A percentile compares a stretch with the other conserved stretches of the same genome.
These are phyloP conservation scores for Chenopodium album DNA, from an alignment of 148 eudicot genomes.

Conservation along the genomic window DNA sequence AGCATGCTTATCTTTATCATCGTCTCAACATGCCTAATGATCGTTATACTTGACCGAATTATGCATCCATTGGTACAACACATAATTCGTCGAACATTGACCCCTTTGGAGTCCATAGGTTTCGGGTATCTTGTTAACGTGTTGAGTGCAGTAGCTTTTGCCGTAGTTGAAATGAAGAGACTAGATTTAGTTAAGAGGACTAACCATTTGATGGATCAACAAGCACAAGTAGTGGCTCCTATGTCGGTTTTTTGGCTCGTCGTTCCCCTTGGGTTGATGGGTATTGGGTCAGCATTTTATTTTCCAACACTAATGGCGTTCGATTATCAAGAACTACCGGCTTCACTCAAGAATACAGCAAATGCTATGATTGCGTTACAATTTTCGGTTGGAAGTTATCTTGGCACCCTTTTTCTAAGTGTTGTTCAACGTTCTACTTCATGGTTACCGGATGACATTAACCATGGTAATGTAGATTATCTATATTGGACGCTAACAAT, in stretches of 20 bases:
- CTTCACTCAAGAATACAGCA: neutral
- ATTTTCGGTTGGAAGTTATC: neutral
- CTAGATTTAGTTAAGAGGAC: neutral
- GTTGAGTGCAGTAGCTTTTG: neutral
- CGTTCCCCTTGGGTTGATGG: neutral
- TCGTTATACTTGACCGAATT: neutral
- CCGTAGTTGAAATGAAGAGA: neutral
- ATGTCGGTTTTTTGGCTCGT: neutral
- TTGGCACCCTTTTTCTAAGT: neutral
- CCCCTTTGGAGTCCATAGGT: neutral
- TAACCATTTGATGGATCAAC: neutral
- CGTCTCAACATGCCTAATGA: neutral
- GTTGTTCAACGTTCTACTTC: slow-evolving; percentile 2
- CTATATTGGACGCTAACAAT: neutral
- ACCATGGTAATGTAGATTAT: neutral
- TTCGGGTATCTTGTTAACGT: neutral
- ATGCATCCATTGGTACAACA: neutral
- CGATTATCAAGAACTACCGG: neutral
- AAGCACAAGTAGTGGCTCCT: neutral
- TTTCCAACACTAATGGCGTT: neutral
- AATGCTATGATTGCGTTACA: neutral
- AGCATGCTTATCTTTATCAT: neutral
- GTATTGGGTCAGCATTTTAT: neutral
- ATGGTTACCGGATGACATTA: neutral
- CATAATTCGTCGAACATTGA: neutral